phyloP scores from a whole-genome alignment of 345 rosid species.

The Laguncularia racemosa region DNA sequence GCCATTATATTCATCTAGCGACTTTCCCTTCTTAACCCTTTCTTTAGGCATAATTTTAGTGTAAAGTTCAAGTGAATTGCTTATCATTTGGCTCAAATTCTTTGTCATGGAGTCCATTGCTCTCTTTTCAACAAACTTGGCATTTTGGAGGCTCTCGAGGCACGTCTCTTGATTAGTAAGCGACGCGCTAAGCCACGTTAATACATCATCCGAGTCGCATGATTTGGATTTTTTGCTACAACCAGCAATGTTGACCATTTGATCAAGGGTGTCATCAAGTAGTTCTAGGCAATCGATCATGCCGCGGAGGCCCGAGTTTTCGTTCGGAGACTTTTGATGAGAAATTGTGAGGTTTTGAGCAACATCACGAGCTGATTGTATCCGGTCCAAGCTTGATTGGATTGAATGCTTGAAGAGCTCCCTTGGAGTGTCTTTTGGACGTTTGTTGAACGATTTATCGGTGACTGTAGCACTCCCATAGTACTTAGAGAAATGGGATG shows the following conservation, averaged over 20 bases:
- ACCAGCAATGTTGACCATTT: conserved; percentile 10
- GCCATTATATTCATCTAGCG: conserved; percentile 9
- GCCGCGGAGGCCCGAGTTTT: conserved; percentile 10
- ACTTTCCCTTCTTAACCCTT: conserved; percentile 7
- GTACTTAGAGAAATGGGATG: conserved; percentile 37
- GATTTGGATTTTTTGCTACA: too few relatives aligned
- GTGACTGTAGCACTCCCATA: conserved; percentile 8
- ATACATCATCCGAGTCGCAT: conserved; percentile 21
- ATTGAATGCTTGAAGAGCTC: conserved; percentile 27
- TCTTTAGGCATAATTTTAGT: conserved; percentile 10
- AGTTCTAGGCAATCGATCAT: conserved; percentile 41
- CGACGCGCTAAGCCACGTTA: conserved; percentile 51
- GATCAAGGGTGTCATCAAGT: conserved; percentile 39
- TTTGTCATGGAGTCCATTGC: conserved; percentile 16
- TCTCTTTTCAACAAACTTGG: conserved; percentile 3
- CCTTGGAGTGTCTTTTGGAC: conserved; percentile 5
- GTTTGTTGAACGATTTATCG: too few relatives aligned
- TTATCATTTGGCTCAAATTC: conserved; percentile 26
- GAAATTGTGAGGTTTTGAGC: conserved; percentile 19
- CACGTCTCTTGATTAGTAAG: conserved; percentile 53
- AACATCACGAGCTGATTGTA: conserved; percentile 22
- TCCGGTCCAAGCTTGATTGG: conserved; percentile 24
- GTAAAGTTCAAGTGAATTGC: conserved; percentile 26
- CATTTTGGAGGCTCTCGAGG: conserved; percentile 27
- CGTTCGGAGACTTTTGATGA: conserved; percentile 5